These are phyloP conservation scores for Pharus latifolius DNA, from an alignment of 176 grass and related monocot genomes.

Conservation along the genomic window DNA sequence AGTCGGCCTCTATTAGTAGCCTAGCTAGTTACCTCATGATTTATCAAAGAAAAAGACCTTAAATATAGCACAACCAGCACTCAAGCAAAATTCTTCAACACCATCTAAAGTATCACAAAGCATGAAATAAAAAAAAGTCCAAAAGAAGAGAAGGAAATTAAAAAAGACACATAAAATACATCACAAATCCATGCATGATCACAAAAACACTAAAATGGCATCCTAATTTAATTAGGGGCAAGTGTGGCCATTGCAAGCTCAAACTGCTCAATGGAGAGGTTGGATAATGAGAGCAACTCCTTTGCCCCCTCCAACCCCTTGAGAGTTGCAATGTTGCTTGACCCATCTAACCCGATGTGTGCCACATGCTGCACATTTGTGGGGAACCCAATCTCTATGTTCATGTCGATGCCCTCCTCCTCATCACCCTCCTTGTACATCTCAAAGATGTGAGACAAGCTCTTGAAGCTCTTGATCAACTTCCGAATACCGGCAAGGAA, in stretches of 20 bases:
- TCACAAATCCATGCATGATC: neutral
- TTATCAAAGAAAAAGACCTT: neutral
- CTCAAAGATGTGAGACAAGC: conserved; percentile 52
- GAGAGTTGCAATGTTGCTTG: conserved; percentile 7
- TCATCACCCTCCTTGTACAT: conserved; percentile 27
- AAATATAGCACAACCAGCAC: neutral
- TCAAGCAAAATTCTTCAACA: neutral
- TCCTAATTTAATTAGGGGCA: neutral
- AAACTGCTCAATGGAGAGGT: conserved; percentile 45
- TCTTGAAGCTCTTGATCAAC: conserved; percentile 72
- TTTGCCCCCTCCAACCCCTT: conserved; percentile 25
- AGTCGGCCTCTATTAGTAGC: too few relatives aligned
- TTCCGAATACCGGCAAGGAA: conserved; percentile 52
- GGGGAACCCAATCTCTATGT: conserved; percentile 65
- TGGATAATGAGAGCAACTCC: conserved; percentile 44
- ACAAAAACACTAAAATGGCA: neutral
- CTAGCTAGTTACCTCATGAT: too few relatives aligned
- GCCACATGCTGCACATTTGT: conserved; percentile 63
- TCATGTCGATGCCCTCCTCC: neutral
- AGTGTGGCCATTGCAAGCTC: conserved; percentile 40
- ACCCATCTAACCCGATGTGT: conserved; percentile 64
- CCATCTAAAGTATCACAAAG: neutral
- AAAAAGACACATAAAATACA: neutral
- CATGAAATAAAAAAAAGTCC: neutral
- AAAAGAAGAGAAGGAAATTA: neutral